These are phyloP conservation scores for Leptographium lundbergii DNA, from an alignment of 2,329 filamentous ascomycete genomes.

Conservation along the genomic window DNA sequence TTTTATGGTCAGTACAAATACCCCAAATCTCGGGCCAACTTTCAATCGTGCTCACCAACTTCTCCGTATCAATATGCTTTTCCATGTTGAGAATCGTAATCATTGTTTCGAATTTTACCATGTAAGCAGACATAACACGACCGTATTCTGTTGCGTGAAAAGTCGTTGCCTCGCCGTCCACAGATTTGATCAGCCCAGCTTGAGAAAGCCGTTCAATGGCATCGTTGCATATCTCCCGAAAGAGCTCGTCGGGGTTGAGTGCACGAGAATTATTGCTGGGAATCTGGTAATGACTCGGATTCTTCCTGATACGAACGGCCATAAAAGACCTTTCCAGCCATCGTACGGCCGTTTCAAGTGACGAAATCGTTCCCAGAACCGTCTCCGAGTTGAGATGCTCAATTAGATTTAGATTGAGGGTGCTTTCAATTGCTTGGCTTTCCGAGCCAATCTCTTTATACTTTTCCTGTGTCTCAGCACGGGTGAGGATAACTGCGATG, in stretches of 20 bases:
- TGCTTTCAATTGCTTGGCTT: constrained; percentile 63
- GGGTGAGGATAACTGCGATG: constrained; percentile 68
- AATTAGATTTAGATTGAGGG: constrained; percentile 64
- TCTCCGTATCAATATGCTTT: constrained; percentile 45
- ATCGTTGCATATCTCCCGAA: constrained; percentile 58
- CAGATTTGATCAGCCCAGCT: constrained; percentile 35
- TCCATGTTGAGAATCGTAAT: constrained; percentile 51
- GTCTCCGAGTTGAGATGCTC: constrained; percentile 81
- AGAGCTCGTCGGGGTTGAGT: constrained; percentile 44
- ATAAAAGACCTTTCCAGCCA: constrained; percentile 74
- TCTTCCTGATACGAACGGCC: constrained; percentile 58
- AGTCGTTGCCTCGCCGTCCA: constrained; percentile 19
- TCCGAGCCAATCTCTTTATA: constrained; percentile 68
- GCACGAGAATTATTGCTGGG: constrained; percentile 39
- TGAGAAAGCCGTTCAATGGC: constrained; percentile 55
- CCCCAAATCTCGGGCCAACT: not conserved
- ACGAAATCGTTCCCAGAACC: constrained; percentile 57
- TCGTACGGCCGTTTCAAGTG: constrained; percentile 49
- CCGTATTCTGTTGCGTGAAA: constrained; percentile 61
- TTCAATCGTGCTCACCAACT: constrained; percentile 44
- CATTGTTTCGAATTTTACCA: constrained; percentile 71
- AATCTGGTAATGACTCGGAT: constrained; percentile 56
- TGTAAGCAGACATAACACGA: constrained; percentile 72
- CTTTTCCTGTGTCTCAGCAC: constrained; percentile 44
- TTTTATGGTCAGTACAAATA: constrained; percentile 20